A percentile compares a stretch with the other conserved stretches of the same genome.
phyloP scores from a whole-genome alignment of 2,329 filamentous ascomycete species.

The Hypomyces rosellus region DNA sequence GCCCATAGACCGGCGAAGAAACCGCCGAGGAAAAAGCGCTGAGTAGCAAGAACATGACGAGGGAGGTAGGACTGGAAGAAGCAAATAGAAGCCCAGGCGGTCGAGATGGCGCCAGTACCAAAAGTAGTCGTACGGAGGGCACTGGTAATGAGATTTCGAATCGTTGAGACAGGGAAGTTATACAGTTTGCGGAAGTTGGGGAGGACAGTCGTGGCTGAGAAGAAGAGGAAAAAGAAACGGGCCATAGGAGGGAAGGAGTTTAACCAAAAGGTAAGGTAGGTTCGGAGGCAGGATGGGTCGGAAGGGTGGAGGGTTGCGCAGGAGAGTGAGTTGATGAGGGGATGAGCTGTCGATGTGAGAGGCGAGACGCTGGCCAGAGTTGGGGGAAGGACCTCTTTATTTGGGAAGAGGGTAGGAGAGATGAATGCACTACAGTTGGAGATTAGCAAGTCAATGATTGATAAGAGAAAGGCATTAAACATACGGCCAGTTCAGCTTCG shows the following conservation, averaged over 20 bases:
- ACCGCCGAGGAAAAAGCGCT: conserved; percentile 85
- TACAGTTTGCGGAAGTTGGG: conserved; percentile 63
- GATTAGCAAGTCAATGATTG: not conserved
- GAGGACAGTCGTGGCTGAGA: conserved; percentile 60
- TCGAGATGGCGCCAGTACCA: conserved; percentile 70
- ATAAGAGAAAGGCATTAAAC: conserved; percentile 26
- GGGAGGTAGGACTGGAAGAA: conserved; percentile 79
- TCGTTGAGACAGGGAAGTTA: conserved; percentile 58
- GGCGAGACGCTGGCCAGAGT: conserved; percentile 65
- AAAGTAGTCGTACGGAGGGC: conserved; percentile 73
- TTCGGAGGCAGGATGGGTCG: conserved; percentile 82
- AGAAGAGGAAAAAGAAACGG: conserved; percentile 70
- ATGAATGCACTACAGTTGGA: conserved; percentile 55
- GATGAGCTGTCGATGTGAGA: conserved; percentile 78
- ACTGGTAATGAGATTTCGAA: conserved; percentile 59
- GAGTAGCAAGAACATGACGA: conserved; percentile 65
- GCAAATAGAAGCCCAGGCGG: conserved; percentile 83
- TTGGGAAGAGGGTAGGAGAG: conserved; percentile 81
- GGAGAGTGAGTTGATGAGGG: conserved; percentile 75
- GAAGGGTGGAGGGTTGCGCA: conserved; percentile 85
- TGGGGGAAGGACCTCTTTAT: conserved; percentile 57
- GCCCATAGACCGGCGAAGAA: conserved; percentile 82
- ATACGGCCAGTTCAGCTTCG: conserved; percentile 75
- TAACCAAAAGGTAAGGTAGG: conserved; percentile 82
- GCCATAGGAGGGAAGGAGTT: conserved; percentile 72